phyloP scores from a whole-genome alignment of 2,329 filamentous ascomycete genomes.

The Hypoxylon sp. region DNA sequence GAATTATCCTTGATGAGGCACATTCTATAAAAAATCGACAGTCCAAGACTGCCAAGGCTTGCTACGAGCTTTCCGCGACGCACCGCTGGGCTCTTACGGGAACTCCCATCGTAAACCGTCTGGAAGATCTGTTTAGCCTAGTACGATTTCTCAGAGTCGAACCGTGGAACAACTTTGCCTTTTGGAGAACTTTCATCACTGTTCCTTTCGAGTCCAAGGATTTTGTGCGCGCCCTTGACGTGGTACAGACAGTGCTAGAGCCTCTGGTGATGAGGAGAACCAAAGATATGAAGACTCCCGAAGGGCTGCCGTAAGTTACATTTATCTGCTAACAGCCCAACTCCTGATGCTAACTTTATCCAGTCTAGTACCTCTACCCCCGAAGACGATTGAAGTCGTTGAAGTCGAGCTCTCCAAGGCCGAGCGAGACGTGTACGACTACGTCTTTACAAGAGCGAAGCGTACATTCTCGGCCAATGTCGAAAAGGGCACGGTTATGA shows the following conservation, averaged over 20 bases:
- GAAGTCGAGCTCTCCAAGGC: constrained; percentile 83
- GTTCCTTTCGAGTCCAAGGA: constrained; percentile 96
- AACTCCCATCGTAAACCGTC: constrained; percentile 93
- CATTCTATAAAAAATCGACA: constrained; percentile 90
- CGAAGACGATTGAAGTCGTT: constrained; percentile 83
- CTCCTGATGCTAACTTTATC: constrained; percentile 27
- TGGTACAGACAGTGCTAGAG: constrained; percentile 95
- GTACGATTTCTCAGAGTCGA: constrained; percentile 93
- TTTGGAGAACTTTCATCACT: constrained; percentile 99
- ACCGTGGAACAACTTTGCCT: constrained; percentile 98
- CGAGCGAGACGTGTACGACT: constrained; percentile 91
- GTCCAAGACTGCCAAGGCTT: constrained; percentile 94
- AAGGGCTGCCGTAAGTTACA: constrained; percentile 62
- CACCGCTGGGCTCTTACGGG: constrained; percentile 95
- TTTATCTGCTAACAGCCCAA: background rate
- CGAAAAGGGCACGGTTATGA: constrained; percentile 90
- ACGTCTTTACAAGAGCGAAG: constrained; percentile 81
- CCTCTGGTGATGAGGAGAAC: constrained; percentile 94
- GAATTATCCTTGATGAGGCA: constrained; percentile 93
- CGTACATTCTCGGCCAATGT: constrained; percentile 85
- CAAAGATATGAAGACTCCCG: constrained; percentile 97
- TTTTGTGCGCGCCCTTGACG: constrained; percentile 90
- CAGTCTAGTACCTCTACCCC: constrained; percentile 78
- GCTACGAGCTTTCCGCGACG: constrained; percentile 84
- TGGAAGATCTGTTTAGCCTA: constrained; percentile 93